Percentiles rank a stretch among this genome's conserved stretches.
These are phyloP conservation scores for Aureobasidium leucospermi DNA, from an alignment of 2,329 filamentous ascomycete species.

Conservation along the genomic window DNA sequence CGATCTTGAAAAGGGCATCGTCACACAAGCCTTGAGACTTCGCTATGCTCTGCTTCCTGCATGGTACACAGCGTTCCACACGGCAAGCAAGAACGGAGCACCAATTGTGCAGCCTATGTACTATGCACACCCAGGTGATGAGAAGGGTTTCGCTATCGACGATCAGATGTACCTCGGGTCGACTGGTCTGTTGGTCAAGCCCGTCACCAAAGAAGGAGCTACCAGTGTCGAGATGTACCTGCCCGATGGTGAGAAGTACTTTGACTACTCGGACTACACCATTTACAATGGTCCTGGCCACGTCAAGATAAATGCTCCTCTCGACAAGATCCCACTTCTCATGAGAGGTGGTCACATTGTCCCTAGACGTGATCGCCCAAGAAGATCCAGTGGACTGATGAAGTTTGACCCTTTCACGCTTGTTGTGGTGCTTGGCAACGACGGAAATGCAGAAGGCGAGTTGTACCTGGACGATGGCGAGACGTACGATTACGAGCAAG, in stretches of 20 bases:
- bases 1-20: constrained; percentile 77
- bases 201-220: constrained; percentile 71
- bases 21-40: constrained; percentile 78
- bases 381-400: constrained; percentile 83
- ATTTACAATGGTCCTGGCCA: constrained; percentile 66
- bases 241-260: constrained; percentile 82
- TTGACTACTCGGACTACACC: constrained; percentile 88
- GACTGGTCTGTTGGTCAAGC: constrained; percentile 87
- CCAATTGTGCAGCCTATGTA: constrained; percentile 90
- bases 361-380: constrained; percentile 78
- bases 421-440: constrained; percentile 62
- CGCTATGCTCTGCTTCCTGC: constrained; percentile 83
- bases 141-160: constrained; percentile 79
- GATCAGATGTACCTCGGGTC: constrained; percentile 88
- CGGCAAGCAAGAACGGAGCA: constrained; percentile 72
- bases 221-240: constrained; percentile 74
- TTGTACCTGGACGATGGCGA: constrained; percentile 93
- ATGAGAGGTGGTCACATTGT: constrained; percentile 93
- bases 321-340: constrained; percentile 80
- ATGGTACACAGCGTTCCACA: constrained; percentile 96
- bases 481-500: constrained; percentile 77
- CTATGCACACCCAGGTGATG: constrained; percentile 81
- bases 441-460: constrained; percentile 68
- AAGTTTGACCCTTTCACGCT: constrained; percentile 92
- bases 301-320: constrained; percentile 64